Base-by-base conservation (phyloP, 2,329 filamentous ascomycete species). In the Phaeoacremonium minimum region DNA sequence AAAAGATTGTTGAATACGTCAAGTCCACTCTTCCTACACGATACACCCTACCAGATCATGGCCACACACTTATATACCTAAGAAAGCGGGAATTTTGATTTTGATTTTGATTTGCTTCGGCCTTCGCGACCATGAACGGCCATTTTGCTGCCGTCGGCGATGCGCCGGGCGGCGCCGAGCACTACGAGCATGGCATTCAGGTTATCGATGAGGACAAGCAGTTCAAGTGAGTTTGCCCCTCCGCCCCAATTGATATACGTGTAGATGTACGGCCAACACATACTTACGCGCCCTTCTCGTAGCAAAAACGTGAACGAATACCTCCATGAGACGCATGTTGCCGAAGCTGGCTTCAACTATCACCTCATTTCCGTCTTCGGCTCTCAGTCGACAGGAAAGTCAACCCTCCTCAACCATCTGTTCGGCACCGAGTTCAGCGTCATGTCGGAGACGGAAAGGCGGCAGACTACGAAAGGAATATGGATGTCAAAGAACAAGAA, bases 301-400 rank as follows among this genome's bases (percentile, higher is more conserved):
- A 95, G 88, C 64, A 65, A 78, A 40, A 79, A 87, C 53, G 70
- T 98, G 53, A 84, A 82, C 53, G 78, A 81, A 41, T 98, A 98
- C 62, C 80, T 98, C 49, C 75, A 78, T 48, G 69, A 81, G 47
- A 87, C 89, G 59, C 75, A 85, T 54, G 81, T 95, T 50, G 85
- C 88, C 49, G 81, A 87, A 43, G 82, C 90, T 45, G 93, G 93
- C 56, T 98, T 98, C 78, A 95, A 97, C 69, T 98, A 98, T 68
- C 93, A 98, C 65, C 80, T 98, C 57, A 96, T 98, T 58, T 96
- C 91, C 54, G 93, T 98, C 55, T 98, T 98, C 62, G 93, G 93
- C 30, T 97, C 91, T 40, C 93, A 98, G 71, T 97, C 93, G 15
- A 98, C 93, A 22, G 93, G 93, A 50, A 98, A 98, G 69, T 97